Evolutionary conservation across 805 yeast genomes (phyloP), one percentile per base, ranked within the genome.

Genomic region (Ascoidea tarda): DNA sequence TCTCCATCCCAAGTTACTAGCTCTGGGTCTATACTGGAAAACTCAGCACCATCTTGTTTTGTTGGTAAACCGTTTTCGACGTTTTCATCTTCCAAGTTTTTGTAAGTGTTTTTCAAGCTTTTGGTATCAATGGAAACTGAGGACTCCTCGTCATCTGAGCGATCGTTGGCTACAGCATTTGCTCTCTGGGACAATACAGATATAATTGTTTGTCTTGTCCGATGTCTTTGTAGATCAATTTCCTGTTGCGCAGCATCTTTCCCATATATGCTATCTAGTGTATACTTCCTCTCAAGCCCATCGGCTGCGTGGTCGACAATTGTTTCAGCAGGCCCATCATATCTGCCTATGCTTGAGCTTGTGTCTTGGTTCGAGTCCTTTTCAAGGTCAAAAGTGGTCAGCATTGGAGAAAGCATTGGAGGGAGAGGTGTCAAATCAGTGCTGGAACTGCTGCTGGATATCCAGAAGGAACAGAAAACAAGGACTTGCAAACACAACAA

Each of bases 1-100:
- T 70, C 72, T 5, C 81, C 80, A 38, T 79, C 78, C 86, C 86
- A 82, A 1, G 85, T 75, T 10, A 82, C 76, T 49, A 82, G 65
- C 59, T 82, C 85, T 0, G 85, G 86, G 58, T 82, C 86, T 6
- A 77, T 64, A 6, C 64, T 62, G 44, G 67, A 66, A 61, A 75
- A 80, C 59, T 80, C 84, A 10, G 67, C 69, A 38, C 85, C 85
- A 52, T 70, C 75, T 50, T 68, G 58, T 51, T 46, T 50, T 1
- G 66, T 62, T 5, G 67, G 68, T 6, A 66, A 51, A 5, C 59
- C 64, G 28, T 59, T 16, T 33, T 50, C 33, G 6, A 46, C 48
- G 5, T 6, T 16, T 6, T 21, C 33, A 31, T 8, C 6, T 33
- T 48, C 50, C 16, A 16, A 16, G 16, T 14, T 33, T 32, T 16